A percentile compares a stretch with the other conserved stretches of the same genome.
Evolutionary conservation across 768 basidiomycete genomes (phyloP).

Genomic region (Tremella yokohamensis): DNA sequence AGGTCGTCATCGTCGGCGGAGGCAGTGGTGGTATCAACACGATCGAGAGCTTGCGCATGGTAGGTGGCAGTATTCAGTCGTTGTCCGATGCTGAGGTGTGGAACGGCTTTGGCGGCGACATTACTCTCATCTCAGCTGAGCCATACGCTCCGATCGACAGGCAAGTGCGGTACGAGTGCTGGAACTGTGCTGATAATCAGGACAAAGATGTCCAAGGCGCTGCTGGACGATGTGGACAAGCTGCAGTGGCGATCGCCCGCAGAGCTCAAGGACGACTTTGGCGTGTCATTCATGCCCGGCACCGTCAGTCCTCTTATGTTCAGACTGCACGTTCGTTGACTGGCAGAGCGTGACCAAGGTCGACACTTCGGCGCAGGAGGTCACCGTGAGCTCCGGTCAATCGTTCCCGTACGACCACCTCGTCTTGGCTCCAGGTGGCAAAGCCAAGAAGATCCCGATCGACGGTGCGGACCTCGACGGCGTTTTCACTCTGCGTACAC

Average conservation of each 20-base stretch:
- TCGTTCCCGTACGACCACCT: slow-evolving; percentile 67
- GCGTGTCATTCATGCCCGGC: slow-evolving; percentile 46
- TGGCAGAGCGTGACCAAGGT: slow-evolving; percentile 66
- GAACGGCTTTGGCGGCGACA: slow-evolving; percentile 72
- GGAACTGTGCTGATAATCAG: slow-evolving; percentile 51
- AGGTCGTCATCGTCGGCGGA: slow-evolving; percentile 79
- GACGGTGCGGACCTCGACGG: slow-evolving; percentile 70
- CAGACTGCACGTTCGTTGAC: not conserved
- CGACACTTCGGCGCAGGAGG: slow-evolving; percentile 62
- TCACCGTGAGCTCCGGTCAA: slow-evolving; percentile 64
- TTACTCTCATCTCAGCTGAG: slow-evolving; percentile 78
- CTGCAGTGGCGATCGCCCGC: slow-evolving; percentile 68
- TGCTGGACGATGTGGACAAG: slow-evolving; percentile 73
- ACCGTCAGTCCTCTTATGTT: slow-evolving; percentile 27
- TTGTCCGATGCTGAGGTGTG: slow-evolving; percentile 44
- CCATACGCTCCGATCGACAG: slow-evolving; percentile 77
- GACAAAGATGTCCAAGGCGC: slow-evolving; percentile 83
- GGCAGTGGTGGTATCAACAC: slow-evolving; percentile 74
- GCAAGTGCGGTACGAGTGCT: slow-evolving; percentile 48
- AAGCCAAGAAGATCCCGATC: slow-evolving; percentile 70
- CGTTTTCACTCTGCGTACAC: slow-evolving; percentile 68
- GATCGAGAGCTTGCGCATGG: slow-evolving; percentile 78
- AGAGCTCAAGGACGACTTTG: slow-evolving; percentile 65
- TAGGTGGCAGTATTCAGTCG: slow-evolving; percentile 43
- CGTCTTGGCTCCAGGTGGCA: slow-evolving; percentile 72